phyloP scores from a whole-genome alignment of 1,139 yeast genomes.

The Lodderomyces metapsilosis region DNA sequence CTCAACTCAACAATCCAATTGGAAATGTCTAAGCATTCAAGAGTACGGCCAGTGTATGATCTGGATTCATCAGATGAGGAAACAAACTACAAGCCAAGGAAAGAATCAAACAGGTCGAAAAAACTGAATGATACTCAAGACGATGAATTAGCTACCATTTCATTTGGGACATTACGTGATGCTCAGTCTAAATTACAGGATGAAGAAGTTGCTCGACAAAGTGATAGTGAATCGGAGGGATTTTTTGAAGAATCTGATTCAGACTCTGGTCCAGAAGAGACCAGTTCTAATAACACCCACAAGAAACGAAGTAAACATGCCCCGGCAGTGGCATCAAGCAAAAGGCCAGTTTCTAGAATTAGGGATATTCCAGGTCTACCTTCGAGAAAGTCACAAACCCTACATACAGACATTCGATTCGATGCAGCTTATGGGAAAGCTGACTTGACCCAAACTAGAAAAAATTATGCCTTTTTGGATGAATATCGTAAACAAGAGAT shows the following conservation, averaged over 20 bases:
- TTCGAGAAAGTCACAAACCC: conserved; percentile 35
- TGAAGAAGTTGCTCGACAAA: conserved; percentile 12
- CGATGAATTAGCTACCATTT: conserved; percentile 28
- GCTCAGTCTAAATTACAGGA: conserved; percentile 53
- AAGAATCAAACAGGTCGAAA: conserved; percentile 6
- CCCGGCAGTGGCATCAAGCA: conserved; percentile 71
- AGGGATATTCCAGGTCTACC: conserved; percentile 75
- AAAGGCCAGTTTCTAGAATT: conserved; percentile 65
- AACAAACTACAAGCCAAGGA: conserved; percentile 8
- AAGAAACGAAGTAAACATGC: conserved; percentile 66
- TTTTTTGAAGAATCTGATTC: conserved; percentile 16
- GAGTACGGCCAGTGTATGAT: conserved; percentile 18
- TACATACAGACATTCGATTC: conserved; percentile 80
- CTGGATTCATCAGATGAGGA: conserved; percentile 22
- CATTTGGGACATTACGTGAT: conserved; percentile 59
- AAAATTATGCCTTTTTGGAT: conserved; percentile 80
- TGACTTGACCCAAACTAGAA: conserved; percentile 61
- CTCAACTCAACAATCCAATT: no score
- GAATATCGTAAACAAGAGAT: conserved; percentile 79
- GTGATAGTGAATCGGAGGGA: conserved; percentile 10
- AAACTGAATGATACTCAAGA: conserved; percentile 17
- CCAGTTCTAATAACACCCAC: conserved; percentile 14
- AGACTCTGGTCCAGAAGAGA: conserved; percentile 18
- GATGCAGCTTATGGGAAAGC: conserved; percentile 88
- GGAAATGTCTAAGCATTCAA: conserved; percentile 11